Evolutionary conservation across 805 yeast genomes (phyloP).

Genomic region (Schwanniomyces pseudopolymorphus): DNA sequence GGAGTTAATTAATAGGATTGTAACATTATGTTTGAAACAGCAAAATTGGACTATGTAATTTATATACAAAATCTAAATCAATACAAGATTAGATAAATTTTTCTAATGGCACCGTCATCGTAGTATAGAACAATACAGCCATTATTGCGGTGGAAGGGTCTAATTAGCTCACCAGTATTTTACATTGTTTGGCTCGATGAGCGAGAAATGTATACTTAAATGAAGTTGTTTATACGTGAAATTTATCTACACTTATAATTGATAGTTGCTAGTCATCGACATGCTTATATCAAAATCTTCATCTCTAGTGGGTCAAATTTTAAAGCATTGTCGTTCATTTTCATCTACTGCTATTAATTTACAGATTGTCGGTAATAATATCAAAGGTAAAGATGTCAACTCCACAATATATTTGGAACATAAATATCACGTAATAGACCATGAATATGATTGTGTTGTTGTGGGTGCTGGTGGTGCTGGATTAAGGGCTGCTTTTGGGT

Average conservation of each 20-base stretch:
- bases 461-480: constrained; percentile 99
- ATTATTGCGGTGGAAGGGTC: too few species aligned
- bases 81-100: too few species aligned
- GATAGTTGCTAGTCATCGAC: not conserved
- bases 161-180: too few species aligned
- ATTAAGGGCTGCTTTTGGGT: constrained; percentile 95
- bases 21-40: not conserved
- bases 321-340: constrained; percentile 18
- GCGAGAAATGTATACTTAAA: not conserved
- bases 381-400: constrained; percentile 39
- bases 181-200: not conserved
- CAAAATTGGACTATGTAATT: too few species aligned
- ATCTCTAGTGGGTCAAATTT: constrained; percentile 7
- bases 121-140: too few species aligned
- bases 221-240: not conserved
- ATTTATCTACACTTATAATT: not conserved
- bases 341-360: constrained; percentile 24
- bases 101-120: too few species aligned
- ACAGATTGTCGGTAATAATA: constrained; percentile 37
- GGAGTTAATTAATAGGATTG: not conserved
- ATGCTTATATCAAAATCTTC: constrained; percentile 13
- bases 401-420: constrained; percentile 46
- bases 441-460: constrained; percentile 96
- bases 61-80: too few species aligned
- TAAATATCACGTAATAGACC: constrained; percentile 91